phyloP scores from a whole-genome alignment of 306 rosid species.

The Vigna nakashimae region DNA sequence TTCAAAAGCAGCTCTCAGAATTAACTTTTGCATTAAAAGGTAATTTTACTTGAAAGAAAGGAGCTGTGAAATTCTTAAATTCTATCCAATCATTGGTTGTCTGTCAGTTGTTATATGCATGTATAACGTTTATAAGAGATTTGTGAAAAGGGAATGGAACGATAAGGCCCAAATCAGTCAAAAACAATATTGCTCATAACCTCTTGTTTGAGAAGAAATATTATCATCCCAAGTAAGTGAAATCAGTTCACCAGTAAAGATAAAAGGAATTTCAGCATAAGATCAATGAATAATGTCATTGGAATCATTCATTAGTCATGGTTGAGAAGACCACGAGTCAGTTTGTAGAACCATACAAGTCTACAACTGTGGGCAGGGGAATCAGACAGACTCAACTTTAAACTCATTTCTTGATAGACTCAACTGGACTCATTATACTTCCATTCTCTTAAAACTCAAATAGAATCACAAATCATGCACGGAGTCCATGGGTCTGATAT shows the following conservation, averaged over 20 bases:
- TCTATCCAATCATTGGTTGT: background rate
- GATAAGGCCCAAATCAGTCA: slow-evolving; percentile 12
- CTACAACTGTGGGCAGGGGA: background rate
- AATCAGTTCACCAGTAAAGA: background rate
- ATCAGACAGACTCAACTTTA: background rate
- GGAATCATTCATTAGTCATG: slow-evolving; percentile 15
- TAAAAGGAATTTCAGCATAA: slow-evolving; percentile 21
- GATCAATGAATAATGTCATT: slow-evolving; percentile 15
- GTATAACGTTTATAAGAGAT: background rate
- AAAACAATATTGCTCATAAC: slow-evolving; percentile 1
- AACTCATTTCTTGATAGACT: slow-evolving; percentile 9
- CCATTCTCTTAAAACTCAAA: slow-evolving; percentile 9
- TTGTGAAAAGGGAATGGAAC: background rate
- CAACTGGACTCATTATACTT: background rate
- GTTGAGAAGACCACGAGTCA: background rate
- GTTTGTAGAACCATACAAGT: background rate
- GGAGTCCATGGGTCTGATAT: background rate
- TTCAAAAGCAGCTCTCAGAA: background rate
- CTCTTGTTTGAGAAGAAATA: slow-evolving; percentile 16
- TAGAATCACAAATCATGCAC: background rate
- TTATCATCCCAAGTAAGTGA: slow-evolving; percentile 22
- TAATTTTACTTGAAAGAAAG: slow-evolving; percentile 31
- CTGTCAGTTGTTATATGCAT: background rate
- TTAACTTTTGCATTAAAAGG: background rate
- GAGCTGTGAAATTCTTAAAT: slow-evolving; percentile 23